Conservation (phyloP, 139 green algal genomes). For the Gonium pectorale region DNA sequence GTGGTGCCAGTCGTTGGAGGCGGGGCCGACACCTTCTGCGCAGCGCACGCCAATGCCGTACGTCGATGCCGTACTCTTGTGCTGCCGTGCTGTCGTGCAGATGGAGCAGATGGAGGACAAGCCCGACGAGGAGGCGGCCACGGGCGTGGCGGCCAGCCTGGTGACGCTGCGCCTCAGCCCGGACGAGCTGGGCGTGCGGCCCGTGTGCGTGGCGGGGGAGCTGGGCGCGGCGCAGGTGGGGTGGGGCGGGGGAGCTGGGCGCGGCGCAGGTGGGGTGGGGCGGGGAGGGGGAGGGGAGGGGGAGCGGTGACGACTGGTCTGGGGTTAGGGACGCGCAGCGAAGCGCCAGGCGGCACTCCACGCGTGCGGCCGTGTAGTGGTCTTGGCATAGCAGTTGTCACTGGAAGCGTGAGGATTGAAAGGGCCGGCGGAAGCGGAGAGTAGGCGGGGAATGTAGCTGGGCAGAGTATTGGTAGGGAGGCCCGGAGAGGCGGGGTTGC, state of each 20-base stretch:
- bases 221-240: constrained; percentile 39
- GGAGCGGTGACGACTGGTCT: not conserved
- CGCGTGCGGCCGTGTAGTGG: too few relatives aligned
- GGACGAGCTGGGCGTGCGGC: constrained; percentile 76
- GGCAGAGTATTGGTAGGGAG: too few relatives aligned
- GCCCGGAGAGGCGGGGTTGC: too few relatives aligned
- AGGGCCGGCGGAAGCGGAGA: too few relatives aligned
- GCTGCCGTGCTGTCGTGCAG: not conserved
- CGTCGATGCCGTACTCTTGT: not conserved
- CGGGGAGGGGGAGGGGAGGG: not conserved
- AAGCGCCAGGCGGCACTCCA: too few relatives aligned
- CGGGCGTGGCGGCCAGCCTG: not conserved
- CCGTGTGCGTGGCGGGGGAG: constrained; percentile 60
- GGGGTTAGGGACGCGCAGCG: too few relatives aligned
- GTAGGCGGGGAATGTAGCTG: too few relatives aligned
- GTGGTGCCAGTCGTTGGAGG: too few relatives aligned
- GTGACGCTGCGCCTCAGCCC: constrained; percentile 67
- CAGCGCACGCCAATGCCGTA: too few relatives aligned
- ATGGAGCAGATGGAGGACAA: constrained; percentile 30
- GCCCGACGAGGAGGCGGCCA: not conserved
- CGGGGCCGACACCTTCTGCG: too few relatives aligned
- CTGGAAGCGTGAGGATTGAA: too few relatives aligned
- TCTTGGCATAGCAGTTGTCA: too few relatives aligned
- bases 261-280: not conserved
- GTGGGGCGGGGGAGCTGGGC: not conserved